phyloP scores from a whole-genome alignment of 768 basidiomycete genomes.

The Leucocoprinus leucothites region DNA sequence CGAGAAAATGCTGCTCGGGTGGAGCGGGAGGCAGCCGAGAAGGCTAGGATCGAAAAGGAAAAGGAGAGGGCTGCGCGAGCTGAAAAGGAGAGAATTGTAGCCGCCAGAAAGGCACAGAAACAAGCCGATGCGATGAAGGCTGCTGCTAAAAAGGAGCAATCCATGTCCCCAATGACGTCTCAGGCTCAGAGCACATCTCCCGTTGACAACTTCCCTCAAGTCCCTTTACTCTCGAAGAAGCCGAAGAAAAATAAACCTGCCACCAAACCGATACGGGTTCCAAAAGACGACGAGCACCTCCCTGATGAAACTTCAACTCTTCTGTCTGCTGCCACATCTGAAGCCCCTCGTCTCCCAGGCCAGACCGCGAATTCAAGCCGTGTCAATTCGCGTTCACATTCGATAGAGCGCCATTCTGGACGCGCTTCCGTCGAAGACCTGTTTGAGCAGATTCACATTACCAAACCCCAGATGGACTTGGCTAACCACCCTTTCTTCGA shows the following conservation, averaged over 20 bases:
- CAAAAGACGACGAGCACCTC: conserved; percentile 52
- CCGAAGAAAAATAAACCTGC: conserved; percentile 79
- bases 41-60: conserved; percentile 7
- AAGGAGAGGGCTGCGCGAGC: conserved; percentile 4
- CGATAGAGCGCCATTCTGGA: conserved; percentile 43
- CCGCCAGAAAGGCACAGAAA: conserved; percentile 21
- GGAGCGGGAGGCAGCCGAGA: conserved; percentile 24
- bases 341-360: conserved; percentile 37
- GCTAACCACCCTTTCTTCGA: conserved; percentile 77
- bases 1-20: conserved; percentile 26
- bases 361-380: conserved; percentile 44
- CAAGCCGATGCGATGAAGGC: conserved; percentile 13
- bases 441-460: conserved; percentile 64
- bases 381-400: conserved; percentile 58
- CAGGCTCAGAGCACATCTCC: conserved; percentile 57
- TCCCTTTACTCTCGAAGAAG: conserved; percentile 76
- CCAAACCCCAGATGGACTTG: conserved; percentile 62
- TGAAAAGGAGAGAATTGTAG: conserved; percentile 2
- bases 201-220: conserved; percentile 74
- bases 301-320: conserved; percentile 39
- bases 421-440: conserved; percentile 59
- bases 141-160: conserved; percentile 8
- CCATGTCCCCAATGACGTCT: not conserved
- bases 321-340: conserved; percentile 45
- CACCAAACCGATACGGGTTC: conserved; percentile 51